phyloP scores from a whole-genome alignment of 331 rosid genomes.

The Quercus tomentella region DNA sequence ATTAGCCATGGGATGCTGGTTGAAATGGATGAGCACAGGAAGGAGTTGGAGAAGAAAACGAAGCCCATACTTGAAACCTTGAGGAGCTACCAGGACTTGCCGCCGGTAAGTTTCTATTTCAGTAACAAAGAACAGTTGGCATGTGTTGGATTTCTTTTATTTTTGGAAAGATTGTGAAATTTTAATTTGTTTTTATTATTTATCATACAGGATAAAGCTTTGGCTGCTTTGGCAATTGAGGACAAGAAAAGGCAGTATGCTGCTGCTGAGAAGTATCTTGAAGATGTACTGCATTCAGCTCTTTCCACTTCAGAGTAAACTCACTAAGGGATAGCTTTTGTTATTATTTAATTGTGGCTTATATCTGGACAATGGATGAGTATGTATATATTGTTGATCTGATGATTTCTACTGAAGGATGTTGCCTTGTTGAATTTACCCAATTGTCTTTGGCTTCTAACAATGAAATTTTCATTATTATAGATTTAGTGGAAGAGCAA shows the following conservation, averaged over 20 bases:
- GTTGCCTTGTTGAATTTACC: background rate
- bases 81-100: conserved; percentile 96
- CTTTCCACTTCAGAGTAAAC: conserved; percentile 50
- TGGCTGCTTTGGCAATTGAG: conserved; percentile 97
- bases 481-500: background rate
- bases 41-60: conserved; percentile 89
- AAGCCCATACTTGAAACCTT: conserved; percentile 90
- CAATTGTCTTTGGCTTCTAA: background rate
- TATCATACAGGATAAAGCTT: conserved; percentile 77
- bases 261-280: conserved; percentile 92
- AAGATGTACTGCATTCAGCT: conserved; percentile 86
- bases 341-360: background rate
- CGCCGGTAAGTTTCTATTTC: conserved; percentile 56
- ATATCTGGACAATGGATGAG: background rate
- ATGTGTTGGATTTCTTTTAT: background rate
- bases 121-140: background rate
- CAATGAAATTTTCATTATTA: background rate
- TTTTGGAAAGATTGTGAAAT: background rate
- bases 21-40: conserved; percentile 81
- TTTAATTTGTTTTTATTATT: conserved; percentile 8
- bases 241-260: conserved; percentile 89
- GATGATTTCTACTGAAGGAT: background rate
- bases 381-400: background rate
- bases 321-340: background rate
- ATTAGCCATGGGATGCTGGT: conserved; percentile 81